Percentiles rank a stretch among this genome's conserved stretches.
These are phyloP conservation scores for Retiboletus flavoniger DNA, from an alignment of 1,284 basidiomycete species.

Conservation along the genomic window DNA sequence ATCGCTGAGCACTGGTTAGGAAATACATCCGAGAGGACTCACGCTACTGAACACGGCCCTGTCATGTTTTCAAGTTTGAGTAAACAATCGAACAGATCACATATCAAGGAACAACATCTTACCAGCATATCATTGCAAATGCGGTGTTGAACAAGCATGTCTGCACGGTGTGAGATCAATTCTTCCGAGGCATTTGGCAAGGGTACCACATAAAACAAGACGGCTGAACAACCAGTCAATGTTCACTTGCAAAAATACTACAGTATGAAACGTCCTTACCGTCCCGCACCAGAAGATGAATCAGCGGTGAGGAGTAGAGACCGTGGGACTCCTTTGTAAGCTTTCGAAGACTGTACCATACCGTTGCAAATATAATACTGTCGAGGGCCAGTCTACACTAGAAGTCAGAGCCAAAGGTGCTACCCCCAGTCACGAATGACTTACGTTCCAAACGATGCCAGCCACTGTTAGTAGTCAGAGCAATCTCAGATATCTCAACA, in stretches of 20 bases:
- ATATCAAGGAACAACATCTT: background rate
- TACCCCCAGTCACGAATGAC: background rate
- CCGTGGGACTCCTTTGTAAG: background rate
- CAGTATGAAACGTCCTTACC: conserved; percentile 3
- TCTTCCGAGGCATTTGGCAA: background rate
- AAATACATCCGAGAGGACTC: background rate
- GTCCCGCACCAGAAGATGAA: conserved; percentile 10
- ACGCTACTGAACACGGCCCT: background rate
- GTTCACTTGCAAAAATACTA: background rate
- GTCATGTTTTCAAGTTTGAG: background rate
- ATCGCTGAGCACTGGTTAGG: background rate
- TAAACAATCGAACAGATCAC: no score
- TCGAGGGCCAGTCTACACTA: conserved; percentile 12
- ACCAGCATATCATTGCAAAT: background rate
- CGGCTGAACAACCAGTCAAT: background rate
- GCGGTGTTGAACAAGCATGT: background rate
- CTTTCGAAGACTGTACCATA: conserved; percentile 6
- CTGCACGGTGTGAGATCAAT: background rate
- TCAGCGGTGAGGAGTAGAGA: background rate
- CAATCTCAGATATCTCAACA: background rate
- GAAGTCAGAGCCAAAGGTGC: background rate
- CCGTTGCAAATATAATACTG: conserved; percentile 8
- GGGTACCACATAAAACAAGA: background rate
- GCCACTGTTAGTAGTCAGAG: conserved; percentile 6
- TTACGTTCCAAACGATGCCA: conserved; percentile 10